Conservation (phyloP, 768 basidiomycete genomes). For the Cystobasidium tubakii region DNA sequence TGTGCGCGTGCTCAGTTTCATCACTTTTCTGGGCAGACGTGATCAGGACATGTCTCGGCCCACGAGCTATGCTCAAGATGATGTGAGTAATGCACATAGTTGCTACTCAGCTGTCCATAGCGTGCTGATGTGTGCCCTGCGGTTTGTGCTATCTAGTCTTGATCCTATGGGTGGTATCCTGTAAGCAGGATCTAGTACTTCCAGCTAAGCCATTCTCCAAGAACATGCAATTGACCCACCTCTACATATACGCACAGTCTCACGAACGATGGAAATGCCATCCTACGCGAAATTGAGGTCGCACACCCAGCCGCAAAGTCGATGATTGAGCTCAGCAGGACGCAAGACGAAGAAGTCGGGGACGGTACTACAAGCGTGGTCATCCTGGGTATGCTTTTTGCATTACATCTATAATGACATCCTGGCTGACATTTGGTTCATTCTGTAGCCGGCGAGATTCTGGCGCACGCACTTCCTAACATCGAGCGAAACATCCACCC, state of each 20-base stretch:
- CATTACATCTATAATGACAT: not conserved
- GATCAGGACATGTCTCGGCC: conserved; percentile 82
- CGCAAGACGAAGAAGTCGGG: conserved; percentile 97
- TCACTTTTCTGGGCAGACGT: conserved; percentile 64
- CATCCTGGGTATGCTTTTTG: conserved; percentile 68
- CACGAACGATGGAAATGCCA: conserved; percentile 98
- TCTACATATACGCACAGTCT: conserved; percentile 56
- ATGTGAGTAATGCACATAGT: conserved; percentile 57
- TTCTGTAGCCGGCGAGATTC: conserved; percentile 81
- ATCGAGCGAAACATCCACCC: conserved; percentile 97
- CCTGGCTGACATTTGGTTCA: not conserved
- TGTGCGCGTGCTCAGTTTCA: conserved; percentile 3
- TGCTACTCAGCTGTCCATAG: too few relatives aligned
- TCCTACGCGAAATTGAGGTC: conserved; percentile 95
- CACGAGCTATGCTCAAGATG: conserved; percentile 99
- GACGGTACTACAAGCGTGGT: conserved; percentile 98
- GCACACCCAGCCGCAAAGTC: conserved; percentile 98
- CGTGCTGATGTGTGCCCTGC: conserved; percentile 3
- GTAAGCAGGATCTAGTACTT: conserved; percentile 52
- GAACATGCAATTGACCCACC: not conserved
- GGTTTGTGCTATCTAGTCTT: conserved; percentile 23
- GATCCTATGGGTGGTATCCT: conserved; percentile 93
- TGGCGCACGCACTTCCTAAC: conserved; percentile 85
- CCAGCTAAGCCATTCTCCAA: not conserved
- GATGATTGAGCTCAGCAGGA: conserved; percentile 96